These are phyloP conservation scores for Rhododendron henanense DNA, from an alignment of 148 eudicot genomes.

Conservation along the genomic window DNA sequence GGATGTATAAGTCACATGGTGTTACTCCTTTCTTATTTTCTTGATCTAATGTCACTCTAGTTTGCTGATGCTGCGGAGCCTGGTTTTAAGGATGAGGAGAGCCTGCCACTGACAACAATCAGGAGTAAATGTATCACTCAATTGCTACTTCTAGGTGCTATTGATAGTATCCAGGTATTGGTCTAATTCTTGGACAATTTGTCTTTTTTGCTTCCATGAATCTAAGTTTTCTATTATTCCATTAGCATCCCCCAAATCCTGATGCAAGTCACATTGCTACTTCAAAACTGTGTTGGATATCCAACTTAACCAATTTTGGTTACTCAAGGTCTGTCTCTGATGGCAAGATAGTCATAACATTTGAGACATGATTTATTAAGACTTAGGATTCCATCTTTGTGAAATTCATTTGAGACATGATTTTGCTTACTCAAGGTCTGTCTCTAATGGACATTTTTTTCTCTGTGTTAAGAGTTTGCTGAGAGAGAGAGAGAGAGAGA, in stretches of 20 bases:
- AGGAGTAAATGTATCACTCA: conserved; percentile 97
- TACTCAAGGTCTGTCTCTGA: not conserved
- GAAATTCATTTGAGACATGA: not conserved
- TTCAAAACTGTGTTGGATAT: not conserved
- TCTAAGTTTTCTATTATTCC: not conserved
- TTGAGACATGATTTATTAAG: not conserved
- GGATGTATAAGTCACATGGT: not conserved
- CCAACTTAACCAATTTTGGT: not conserved
- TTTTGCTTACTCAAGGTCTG: not conserved
- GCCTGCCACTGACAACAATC: conserved; percentile 60
- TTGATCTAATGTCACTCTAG: conserved; percentile 29
- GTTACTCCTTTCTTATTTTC: conserved; percentile 8
- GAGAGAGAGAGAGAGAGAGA: not conserved
- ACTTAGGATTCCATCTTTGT: not conserved
- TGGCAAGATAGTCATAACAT: not conserved
- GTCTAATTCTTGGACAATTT: not conserved
- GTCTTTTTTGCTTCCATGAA: not conserved
- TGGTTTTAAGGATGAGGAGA: conserved; percentile 62
- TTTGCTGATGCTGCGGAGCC: conserved; percentile 49
- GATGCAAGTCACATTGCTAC: not conserved
- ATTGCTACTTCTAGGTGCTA: conserved; percentile 72
- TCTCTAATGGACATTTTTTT: not conserved
- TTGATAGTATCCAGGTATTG: conserved; percentile 90
- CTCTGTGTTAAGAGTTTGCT: no score
- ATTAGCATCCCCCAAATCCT: not conserved